phyloP scores from a whole-genome alignment of 73 alveolate species.

The Paramecium primaurelia region DNA sequence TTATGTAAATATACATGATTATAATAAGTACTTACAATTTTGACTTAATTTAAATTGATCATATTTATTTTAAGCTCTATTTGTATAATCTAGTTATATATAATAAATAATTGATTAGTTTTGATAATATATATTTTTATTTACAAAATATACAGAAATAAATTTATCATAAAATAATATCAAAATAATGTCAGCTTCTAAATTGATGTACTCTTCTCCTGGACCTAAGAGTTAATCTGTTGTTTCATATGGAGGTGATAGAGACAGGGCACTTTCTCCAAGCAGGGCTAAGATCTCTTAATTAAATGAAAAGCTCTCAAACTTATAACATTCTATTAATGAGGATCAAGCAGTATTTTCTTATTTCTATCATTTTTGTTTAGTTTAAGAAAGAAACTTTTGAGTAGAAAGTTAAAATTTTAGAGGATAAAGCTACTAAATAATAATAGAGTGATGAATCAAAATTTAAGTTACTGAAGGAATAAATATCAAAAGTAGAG shows the following conservation, averaged over 20 bases:
- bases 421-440: slow-evolving; percentile 39
- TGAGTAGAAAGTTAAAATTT: background rate
- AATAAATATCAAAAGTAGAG: slow-evolving; percentile 8
- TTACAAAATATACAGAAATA: background rate
- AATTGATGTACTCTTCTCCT: slow-evolving; percentile 19
- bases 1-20: too few relatives aligned
- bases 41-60: background rate
- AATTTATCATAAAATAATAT: background rate
- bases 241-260: background rate
- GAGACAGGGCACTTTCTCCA: slow-evolving; percentile 46
- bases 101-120: background rate
- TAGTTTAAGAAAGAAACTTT: slow-evolving; percentile 47
- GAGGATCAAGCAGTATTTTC: slow-evolving; percentile 40
- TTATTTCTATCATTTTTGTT: background rate
- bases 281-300: slow-evolving; percentile 44
- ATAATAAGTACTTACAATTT: background rate
- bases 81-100: background rate
- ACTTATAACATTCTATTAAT: slow-evolving; percentile 5
- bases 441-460: slow-evolving; percentile 27
- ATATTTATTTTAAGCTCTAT: background rate
- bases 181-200: slow-evolving; percentile 40
- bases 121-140: background rate
- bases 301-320: slow-evolving; percentile 18
- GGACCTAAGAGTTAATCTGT: background rate
- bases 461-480: slow-evolving; percentile 46